Percentiles rank a stretch among this genome's conserved stretches.
These are phyloP conservation scores for Polyrhizophydium stewartii DNA, from an alignment of 371 early-diverging fungal species.

Conservation along the genomic window DNA sequence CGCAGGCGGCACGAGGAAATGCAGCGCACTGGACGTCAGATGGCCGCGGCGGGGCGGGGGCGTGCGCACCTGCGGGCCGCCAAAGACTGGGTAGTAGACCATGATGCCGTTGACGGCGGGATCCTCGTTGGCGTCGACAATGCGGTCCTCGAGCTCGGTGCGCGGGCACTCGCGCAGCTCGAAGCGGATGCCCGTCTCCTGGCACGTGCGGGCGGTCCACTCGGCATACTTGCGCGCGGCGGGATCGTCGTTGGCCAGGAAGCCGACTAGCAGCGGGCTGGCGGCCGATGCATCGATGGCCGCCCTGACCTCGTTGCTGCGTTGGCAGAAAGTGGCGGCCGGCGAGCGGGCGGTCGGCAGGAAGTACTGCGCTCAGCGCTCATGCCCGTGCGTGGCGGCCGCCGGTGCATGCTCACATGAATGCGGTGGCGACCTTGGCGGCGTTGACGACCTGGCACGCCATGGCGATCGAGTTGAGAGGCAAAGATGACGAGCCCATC, in stretches of 20 bases:
- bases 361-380: not conserved
- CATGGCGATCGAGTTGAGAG: too few species aligned
- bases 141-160: slow-evolving; percentile 77
- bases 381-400: not conserved
- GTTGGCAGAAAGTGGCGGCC: not conserved
- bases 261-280: slow-evolving; percentile 86
- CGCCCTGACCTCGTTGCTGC: not conserved
- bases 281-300: not conserved
- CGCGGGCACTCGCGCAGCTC: slow-evolving; percentile 80
- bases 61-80: slow-evolving; percentile 67
- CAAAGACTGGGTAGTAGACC: slow-evolving; percentile 92
- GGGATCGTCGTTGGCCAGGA: slow-evolving; percentile 93
- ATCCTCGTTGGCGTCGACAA: slow-evolving; percentile 87
- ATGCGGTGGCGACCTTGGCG: not conserved
- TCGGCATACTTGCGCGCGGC: slow-evolving; percentile 60
- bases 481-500: too few species aligned
- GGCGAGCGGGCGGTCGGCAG: not conserved
- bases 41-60: not conserved
- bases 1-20: not conserved
- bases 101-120: slow-evolving; percentile 81
- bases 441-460: slow-evolving; percentile 1
- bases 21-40: not conserved
- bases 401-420: not conserved
- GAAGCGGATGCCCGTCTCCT: slow-evolving; percentile 83
- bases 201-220: slow-evolving; percentile 88